Evolutionary conservation across 495 filamentous ascomycete species (phyloP), one percentile per base, ranked within the genome.

Genomic region (Pseudoneurospora amorphoporcata): DNA sequence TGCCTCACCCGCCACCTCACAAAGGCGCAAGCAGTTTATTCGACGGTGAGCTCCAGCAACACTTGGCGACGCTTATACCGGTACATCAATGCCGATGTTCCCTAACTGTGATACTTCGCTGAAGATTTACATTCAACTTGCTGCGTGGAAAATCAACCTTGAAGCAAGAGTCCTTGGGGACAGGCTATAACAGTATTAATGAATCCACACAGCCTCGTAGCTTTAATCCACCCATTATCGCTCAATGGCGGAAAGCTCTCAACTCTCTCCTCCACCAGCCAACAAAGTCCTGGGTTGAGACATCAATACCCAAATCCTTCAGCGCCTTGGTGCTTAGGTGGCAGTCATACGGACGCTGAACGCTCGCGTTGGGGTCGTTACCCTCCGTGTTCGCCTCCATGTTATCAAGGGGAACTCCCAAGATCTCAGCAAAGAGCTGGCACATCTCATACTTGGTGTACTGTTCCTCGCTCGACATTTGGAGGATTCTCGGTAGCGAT

Each of bases 361-460:
- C 92, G 32, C 85, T 84, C 38, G 89, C 89, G 43, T 88, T 90
- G 37, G 91, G 92, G 71, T 95, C 92, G 76, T 93, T 92, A 6
- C 90, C 91, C 77, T 94, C 86, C 71, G 90, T 86, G 76, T 93
- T 93, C 12, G 88, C 82, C 73, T 87, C 84, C 81, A 98, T 90
- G 37, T 88, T 86, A 42, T 88, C 86, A n/a, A 94, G 81, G 8
- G 91, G 84, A 69, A 96, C 79, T 2, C 92, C 93, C 83, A 95
- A 86, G 71, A 97, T 92, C 73, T 94, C 89, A 17, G 88, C 92
- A 77, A 98, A 88, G 23, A 88, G 82, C 82, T 94, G 82, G 78
- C 92, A 94, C 61, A 98, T 97, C 81, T 94, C 89, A 78, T 94
- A 97, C 84, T 97, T 97, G 65, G 94, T 97, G 82, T 90, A 91